Base-by-base conservation (phyloP, 2,329 filamentous ascomycete species). In the Chaetothyriales sp. region DNA sequence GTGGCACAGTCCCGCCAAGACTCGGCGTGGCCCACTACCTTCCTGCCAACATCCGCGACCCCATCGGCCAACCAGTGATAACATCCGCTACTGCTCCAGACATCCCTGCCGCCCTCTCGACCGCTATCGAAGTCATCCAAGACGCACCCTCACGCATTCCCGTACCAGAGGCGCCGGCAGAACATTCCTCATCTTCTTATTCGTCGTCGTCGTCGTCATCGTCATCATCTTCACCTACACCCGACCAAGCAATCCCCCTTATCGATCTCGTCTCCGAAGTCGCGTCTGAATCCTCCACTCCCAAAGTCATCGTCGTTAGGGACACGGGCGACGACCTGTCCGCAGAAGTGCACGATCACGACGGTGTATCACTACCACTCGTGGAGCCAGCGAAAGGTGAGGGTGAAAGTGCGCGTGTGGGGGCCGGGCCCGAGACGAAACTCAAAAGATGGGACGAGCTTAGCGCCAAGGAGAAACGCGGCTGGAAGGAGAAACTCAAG, bases 371-470 rank as follows among this genome's bases (percentile, higher is more conserved):
- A 25, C 22, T 25, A 25, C 22, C 22, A 25, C 3, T 6, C 3
- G 22, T 25, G 22, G 22, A 58, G 10, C 18, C 5, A 15, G 33
- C 10, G 10, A 15, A 40, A 40, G 33, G 13, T 5, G 33, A 15
- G 15, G 29, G 8, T 37, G 33, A 15, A 40, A 5, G 10, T 40
- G 8, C 15, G 9, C 10, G 15, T 40, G 33, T 5, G 9, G 7
- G 15, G 10, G 33, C 13, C 4, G 33, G 15, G 10, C 10, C 33
- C 4, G 13, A 40, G 10, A 13, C 13, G 19, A 59, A 56, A n/a
- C 18, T 61, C 13, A 80, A 74, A 66, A 71, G 74, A 51, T 94
- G 86, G 86, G 81, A 88, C 52, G 79, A 89, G 54, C 68, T 94
- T 45, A 72, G 73, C 5, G 70, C 75, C 10, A 68, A 77, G 50